Conservation (phyloP, 345 rosid species). For the Triadica sebifera region DNA sequence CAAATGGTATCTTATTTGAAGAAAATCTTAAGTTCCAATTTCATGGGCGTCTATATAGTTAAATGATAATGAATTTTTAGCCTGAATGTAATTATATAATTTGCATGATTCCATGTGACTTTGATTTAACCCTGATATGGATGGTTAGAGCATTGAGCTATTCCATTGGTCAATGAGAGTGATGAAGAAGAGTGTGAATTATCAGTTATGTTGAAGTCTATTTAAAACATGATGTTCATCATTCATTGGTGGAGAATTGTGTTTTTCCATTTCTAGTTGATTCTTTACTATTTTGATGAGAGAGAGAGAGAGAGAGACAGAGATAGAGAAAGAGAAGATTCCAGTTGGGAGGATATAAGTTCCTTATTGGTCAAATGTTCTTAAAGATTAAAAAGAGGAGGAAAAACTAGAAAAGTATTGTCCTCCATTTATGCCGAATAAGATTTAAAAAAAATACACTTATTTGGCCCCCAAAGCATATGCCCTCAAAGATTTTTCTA, state of each 20-base stretch:
- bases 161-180: neutral
- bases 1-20: neutral
- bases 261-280: neutral
- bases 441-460: no score
- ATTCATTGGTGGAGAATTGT: neutral
- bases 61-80: neutral
- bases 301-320: no score
- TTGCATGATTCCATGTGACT: neutral
- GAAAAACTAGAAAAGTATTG: no score
- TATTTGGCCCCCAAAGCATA: no score
- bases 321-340: no score
- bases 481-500: no score
- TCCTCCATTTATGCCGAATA: no score
- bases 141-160: neutral
- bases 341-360: no score
- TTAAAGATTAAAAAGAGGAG: no score
- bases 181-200: neutral
- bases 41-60: neutral
- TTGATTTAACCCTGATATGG: neutral
- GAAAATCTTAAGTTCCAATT: neutral
- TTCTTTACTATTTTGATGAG: neutral
- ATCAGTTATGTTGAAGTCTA: neutral
- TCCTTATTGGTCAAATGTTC: no score
- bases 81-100: neutral
- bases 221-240: neutral